Conservation (phyloP, 495 filamentous ascomycete genomes). For the Choiromyces venosus region DNA sequence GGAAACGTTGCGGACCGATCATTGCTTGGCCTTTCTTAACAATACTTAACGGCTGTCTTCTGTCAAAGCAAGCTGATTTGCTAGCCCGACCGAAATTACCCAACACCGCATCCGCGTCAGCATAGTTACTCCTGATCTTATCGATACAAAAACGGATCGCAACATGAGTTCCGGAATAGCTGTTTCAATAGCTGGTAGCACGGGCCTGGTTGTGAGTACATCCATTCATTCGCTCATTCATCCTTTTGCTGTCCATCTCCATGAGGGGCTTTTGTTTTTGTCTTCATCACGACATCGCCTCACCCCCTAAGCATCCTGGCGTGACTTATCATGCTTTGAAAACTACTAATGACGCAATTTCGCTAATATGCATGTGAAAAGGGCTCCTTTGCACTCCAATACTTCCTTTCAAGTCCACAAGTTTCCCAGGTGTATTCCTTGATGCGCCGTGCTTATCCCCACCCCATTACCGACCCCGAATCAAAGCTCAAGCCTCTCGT, state of each 20-base stretch:
- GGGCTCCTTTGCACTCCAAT: conserved; percentile 55
- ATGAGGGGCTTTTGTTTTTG: neutral
- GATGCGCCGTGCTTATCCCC: conserved; percentile 51
- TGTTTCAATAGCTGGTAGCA: conserved; percentile 31
- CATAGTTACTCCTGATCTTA: neutral
- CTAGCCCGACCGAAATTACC: neutral
- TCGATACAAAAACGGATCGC: neutral
- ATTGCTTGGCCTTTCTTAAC: neutral
- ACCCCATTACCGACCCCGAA: conserved; percentile 41
- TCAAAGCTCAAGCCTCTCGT: conserved; percentile 51
- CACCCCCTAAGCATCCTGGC: neutral
- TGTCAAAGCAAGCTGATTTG: neutral
- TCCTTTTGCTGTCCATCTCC: neutral
- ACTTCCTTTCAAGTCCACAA: conserved; percentile 49
- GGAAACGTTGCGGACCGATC: neutral
- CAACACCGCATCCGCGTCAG: neutral
- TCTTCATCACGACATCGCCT: neutral
- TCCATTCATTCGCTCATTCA: neutral
- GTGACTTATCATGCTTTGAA: neutral
- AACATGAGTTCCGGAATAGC: conserved; percentile 22
- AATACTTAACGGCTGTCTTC: neutral
- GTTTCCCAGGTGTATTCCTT: conserved; percentile 53
- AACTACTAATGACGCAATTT: neutral
- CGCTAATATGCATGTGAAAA: conserved; percentile 9
- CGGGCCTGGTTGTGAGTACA: conserved; percentile 36